Evolutionary conservation across 1,284 basidiomycete genomes (phyloP).

Genomic region (Rhizoctonia solani): DNA sequence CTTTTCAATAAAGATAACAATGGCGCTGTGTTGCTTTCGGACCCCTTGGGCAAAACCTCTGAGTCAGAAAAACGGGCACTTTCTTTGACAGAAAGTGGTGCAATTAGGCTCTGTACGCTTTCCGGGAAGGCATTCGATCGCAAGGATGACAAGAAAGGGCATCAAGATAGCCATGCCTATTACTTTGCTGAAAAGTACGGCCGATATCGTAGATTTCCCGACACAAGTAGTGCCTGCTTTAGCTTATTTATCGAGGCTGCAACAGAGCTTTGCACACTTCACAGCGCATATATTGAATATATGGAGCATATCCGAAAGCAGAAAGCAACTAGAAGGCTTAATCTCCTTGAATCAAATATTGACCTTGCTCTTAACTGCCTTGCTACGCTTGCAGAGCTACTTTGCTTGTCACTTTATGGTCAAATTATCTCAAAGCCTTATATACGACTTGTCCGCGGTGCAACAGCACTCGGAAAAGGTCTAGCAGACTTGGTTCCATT

Average conservation of each 20-base stretch:
- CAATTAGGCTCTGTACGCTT: conserved; percentile 43
- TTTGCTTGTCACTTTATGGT: conserved; percentile 45
- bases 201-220: conserved; percentile 8
- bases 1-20: conserved; percentile 45
- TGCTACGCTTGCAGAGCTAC: conserved; percentile 48
- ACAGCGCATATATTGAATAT: conserved; percentile 8
- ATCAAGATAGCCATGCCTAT: conserved; percentile 41
- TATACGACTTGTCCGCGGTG: conserved; percentile 41
- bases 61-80: conserved; percentile 12
- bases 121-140: conserved; percentile 45
- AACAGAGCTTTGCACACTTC: conserved; percentile 2
- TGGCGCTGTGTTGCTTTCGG: background rate
- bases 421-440: conserved; percentile 45
- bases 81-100: conserved; percentile 40
- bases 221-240: conserved; percentile 26
- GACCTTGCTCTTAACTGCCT: conserved; percentile 43
- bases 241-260: conserved; percentile 26
- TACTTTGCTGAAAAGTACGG: conserved; percentile 38
- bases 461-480: conserved; percentile 25
- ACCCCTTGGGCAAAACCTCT: background rate
- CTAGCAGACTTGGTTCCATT: conserved; percentile 15
- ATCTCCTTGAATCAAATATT: conserved; percentile 45
- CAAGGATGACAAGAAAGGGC: conserved; percentile 47
- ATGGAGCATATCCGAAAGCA: conserved; percentile 12
- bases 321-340: conserved; percentile 42